Evolutionary conservation across 805 yeast species (phyloP).

Genomic region (Sungouiozyma intestinalis): DNA sequence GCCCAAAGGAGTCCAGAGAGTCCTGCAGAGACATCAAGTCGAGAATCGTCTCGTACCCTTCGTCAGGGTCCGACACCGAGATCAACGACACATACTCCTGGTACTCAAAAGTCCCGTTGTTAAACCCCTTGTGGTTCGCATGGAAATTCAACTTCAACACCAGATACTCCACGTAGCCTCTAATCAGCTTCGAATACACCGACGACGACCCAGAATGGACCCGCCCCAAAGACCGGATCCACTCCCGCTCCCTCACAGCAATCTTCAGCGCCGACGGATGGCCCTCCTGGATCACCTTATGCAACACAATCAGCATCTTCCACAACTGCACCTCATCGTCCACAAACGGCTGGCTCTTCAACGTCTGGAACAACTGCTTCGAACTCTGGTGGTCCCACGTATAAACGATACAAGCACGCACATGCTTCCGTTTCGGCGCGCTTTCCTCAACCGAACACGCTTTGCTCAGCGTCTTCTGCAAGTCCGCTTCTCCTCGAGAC

Average conservation of each 20-base stretch:
- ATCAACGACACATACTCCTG: constrained; percentile 86
- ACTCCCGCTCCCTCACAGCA: constrained; percentile 66
- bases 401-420: constrained; percentile 86
- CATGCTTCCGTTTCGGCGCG: constrained; percentile 94
- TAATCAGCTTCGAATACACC: constrained; percentile 57
- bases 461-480: constrained; percentile 43
- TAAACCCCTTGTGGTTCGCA: constrained; percentile 69
- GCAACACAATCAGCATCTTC: constrained; percentile 76
- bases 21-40: constrained; percentile 85
- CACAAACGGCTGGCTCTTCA: constrained; percentile 71
- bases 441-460: constrained; percentile 80
- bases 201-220: constrained; percentile 34
- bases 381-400: constrained; percentile 93
- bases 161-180: constrained; percentile 63
- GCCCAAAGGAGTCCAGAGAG: constrained; percentile 65
- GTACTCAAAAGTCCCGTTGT: constrained; percentile 87
- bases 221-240: constrained; percentile 65
- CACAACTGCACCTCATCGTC: constrained; percentile 71
- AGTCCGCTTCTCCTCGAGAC: constrained; percentile 31
- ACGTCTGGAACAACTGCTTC: constrained; percentile 72
- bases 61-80: constrained; percentile 86
- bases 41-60: constrained; percentile 82
- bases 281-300: constrained; percentile 96
- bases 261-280: constrained; percentile 76
- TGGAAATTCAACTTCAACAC: constrained; percentile 74